These are phyloP conservation scores for Claviceps purpurea DNA, from an alignment of 2,329 filamentous ascomycete genomes.

Conservation along the genomic window DNA sequence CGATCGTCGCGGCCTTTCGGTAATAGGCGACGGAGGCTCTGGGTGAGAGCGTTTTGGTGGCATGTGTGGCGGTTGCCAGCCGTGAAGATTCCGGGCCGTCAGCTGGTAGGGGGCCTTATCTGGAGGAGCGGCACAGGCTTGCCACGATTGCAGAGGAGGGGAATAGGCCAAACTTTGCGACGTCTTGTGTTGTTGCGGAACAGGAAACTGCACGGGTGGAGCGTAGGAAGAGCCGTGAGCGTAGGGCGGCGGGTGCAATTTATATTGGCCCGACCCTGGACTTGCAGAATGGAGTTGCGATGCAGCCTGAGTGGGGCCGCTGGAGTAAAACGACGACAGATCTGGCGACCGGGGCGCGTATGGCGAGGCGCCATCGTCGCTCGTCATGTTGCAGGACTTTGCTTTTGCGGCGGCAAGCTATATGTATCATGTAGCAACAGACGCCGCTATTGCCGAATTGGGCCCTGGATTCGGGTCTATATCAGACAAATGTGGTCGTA, in stretches of 20 bases:
- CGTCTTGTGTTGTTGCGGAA: slow-evolving; percentile 13
- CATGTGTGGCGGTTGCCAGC: slow-evolving; percentile 8
- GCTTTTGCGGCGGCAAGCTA: slow-evolving; percentile 3
- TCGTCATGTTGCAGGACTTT: slow-evolving; percentile 25
- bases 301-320: slow-evolving; percentile 15
- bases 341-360: slow-evolving; percentile 48
- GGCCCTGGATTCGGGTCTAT: not conserved
- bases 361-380: slow-evolving; percentile 25
- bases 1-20: slow-evolving; percentile 1
- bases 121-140: slow-evolving; percentile 9
- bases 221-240: slow-evolving; percentile 12
- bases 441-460: not conserved
- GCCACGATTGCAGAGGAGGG: slow-evolving; percentile 8
- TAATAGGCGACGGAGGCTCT: not conserved
- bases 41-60: slow-evolving; percentile 2
- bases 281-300: slow-evolving; percentile 9
- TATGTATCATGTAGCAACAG: not conserved
- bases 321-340: slow-evolving; percentile 41
- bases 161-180: slow-evolving; percentile 13
- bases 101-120: slow-evolving; percentile 7
- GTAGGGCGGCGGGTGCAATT: slow-evolving; percentile 19
- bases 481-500: not conserved
- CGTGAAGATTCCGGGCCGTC: slow-evolving; percentile 8
- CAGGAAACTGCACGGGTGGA: slow-evolving; percentile 17
- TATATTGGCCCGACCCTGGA: slow-evolving; percentile 18